Evolutionary conservation across 352 stramenopile genomes (phyloP), one percentile per base, ranked within the genome.

Genomic region (Phytophthora podocarpi): DNA sequence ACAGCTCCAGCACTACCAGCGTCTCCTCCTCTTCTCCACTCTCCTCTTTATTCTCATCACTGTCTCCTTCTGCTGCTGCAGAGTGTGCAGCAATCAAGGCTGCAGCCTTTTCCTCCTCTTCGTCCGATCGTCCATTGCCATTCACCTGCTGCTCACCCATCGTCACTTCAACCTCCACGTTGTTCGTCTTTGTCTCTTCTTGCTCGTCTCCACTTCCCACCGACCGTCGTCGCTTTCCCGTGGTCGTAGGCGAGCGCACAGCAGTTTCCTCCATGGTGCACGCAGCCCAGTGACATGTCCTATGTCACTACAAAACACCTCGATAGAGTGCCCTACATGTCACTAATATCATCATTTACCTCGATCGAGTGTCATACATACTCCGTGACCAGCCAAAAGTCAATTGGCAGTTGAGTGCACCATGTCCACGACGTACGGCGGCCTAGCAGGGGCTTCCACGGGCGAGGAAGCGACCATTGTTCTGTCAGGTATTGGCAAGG

Each of bases 1-100:
- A 80, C 1, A 93, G 65, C 59, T 93, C 84, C 63, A 93, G 54
- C 52, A 90, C 82, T 11, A 93, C 80, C 20, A 91, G 57, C 31
- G 79, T 71, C 39, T 92, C 83, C 9, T 92, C 83, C 13, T 89
- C 77, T 1, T 90, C 76, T 4, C 80, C 78, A 5, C 74, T 75
- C 2, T 80, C 57, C 2, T 73, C 50, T 12, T 46, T 31, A n/a
- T n/a, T 16, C 3, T 37, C 26, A 5, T 30, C 27, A 6, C 28
- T 26, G 23, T 37, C 21, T 32, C 21, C 35, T 41, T 55, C 47
- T 60, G 18, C 28, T 50, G 28, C 12, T 43, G n/a, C 32, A 21
- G 45, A 32, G n/a, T 50, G 21, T 5, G 27, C 20, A 30, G 12
- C 24, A 37, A 12, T 30, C 20, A 34, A 12, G 23, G 20, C 53